Conservation (phyloP, 208 protist genomes). For the Phytomonas sp. region DNA sequence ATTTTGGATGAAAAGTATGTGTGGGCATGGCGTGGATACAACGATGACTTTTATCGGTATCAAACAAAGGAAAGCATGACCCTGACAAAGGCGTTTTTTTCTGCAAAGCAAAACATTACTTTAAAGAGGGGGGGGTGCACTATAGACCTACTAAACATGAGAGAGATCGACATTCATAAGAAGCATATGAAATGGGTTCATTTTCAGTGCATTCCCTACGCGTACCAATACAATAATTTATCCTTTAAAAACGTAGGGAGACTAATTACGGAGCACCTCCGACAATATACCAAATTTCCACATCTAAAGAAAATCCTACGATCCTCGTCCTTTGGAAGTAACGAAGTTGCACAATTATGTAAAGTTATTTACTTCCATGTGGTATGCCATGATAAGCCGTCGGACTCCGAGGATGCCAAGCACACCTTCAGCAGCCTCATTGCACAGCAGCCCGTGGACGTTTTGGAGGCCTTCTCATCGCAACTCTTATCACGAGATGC, state of each 20-base stretch:
- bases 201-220: slow-evolving; percentile 62
- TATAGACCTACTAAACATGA: slow-evolving; percentile 43
- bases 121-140: slow-evolving; percentile 21
- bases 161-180: slow-evolving; percentile 26
- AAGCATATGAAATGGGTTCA: slow-evolving; percentile 32
- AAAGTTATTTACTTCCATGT: slow-evolving; percentile 51
- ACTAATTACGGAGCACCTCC: neutral
- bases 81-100: slow-evolving; percentile 50
- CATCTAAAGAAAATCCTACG: slow-evolving; percentile 18
- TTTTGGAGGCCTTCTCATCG: slow-evolving; percentile 30
- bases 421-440: slow-evolving; percentile 37
- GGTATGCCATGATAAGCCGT: slow-evolving; percentile 26
- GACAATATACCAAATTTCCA: neutral
- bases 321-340: slow-evolving; percentile 40
- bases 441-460: slow-evolving; percentile 17
- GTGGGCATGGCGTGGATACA: slow-evolving; percentile 63
- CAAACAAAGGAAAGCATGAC: slow-evolving; percentile 18
- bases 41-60: slow-evolving; percentile 54
- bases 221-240: slow-evolving; percentile 6
- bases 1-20: slow-evolving; percentile 42
- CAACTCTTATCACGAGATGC: slow-evolving; percentile 30
- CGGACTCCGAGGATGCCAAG: slow-evolving; percentile 20
- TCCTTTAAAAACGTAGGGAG: neutral
- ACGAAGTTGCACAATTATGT: slow-evolving; percentile 28
- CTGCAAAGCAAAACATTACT: slow-evolving; percentile 14